A percentile compares a stretch with the other conserved stretches of the same genome.
Evolutionary conservation across 192 early-diverging fungal genomes (phyloP).

Genomic region (Coemansia sp.): DNA sequence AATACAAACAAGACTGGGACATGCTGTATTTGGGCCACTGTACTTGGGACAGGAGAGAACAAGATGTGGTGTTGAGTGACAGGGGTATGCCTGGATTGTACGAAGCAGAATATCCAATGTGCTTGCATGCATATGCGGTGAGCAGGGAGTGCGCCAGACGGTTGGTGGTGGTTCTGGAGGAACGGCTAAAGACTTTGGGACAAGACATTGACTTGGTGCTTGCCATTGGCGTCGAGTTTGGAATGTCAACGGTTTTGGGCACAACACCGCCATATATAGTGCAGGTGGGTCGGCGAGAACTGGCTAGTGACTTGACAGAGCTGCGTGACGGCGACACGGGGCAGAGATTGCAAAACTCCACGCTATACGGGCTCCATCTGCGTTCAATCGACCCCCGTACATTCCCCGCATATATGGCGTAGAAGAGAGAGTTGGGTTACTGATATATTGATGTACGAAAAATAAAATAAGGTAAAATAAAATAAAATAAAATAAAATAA

Average conservation of each 20-base stretch:
- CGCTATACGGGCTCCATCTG: constrained; percentile 15
- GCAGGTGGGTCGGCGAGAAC: constrained; percentile 28
- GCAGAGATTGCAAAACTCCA: constrained; percentile 18
- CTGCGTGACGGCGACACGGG: constrained; percentile 23
- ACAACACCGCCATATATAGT: constrained; percentile 32
- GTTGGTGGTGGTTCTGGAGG: constrained; percentile 28
- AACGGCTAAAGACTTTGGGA: constrained; percentile 21
- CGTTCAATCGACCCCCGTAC: constrained; percentile 19
- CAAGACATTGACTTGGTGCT: constrained; percentile 34
- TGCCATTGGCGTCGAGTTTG: constrained; percentile 23
- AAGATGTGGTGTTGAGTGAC: constrained; percentile 1
- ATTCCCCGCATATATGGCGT: constrained; percentile 14
- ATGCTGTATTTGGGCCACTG: constrained; percentile 52
- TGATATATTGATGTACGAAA: not conserved
- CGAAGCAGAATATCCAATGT: constrained; percentile 38
- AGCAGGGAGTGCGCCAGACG: constrained; percentile 26
- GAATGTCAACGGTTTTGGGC: constrained; percentile 21
- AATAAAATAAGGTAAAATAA: constrained; percentile 6
- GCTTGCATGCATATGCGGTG: constrained; percentile 45
- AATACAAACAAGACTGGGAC: constrained; percentile 35
- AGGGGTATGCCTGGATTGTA: constrained; percentile 18
- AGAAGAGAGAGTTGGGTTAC: not conserved
- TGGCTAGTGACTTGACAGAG: constrained; percentile 22
- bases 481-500: constrained; percentile 5
- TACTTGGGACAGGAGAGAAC: constrained; percentile 12